Evolutionary conservation across 768 basidiomycete genomes (phyloP).

Genomic region (Amyloporia xantha): DNA sequence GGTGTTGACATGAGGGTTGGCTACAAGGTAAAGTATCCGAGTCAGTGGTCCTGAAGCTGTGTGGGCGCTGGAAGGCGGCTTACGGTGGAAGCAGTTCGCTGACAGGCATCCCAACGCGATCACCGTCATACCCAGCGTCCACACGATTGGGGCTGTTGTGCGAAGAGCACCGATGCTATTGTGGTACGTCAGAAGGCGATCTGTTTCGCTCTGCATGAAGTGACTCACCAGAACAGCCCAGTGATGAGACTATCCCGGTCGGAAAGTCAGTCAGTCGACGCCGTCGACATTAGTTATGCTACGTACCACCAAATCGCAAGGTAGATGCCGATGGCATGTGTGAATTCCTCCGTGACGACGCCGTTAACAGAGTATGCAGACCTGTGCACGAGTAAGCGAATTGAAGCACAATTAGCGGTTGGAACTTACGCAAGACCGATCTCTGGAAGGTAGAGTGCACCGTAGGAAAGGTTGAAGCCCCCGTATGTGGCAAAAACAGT

Average conservation of each 20-base stretch:
- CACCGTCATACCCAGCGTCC: conserved; percentile 4
- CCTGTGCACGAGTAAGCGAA: background rate
- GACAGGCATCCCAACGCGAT: conserved; percentile 4
- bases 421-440: conserved; percentile 1
- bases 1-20: conserved; percentile 3
- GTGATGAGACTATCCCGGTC: background rate
- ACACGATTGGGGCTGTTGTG: conserved; percentile 1
- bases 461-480: conserved; percentile 4
- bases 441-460: conserved; percentile 4
- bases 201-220: no score
- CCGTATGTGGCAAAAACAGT: conserved; percentile 5
- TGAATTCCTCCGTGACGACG: conserved; percentile 1
- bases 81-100: conserved; percentile 4
- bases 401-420: background rate
- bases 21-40: background rate
- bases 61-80: background rate
- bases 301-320: conserved; percentile 5
- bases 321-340: conserved; percentile 4
- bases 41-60: no score
- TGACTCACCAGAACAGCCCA: conserved; percentile 2
- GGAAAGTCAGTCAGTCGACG: background rate
- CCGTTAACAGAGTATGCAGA: conserved; percentile 3
- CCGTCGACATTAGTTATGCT: background rate
- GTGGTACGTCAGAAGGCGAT: background rate
- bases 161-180: conserved; percentile 5